These are phyloP conservation scores for Penicillium malachiteum DNA, from an alignment of 495 filamentous ascomycete species.

Conservation along the genomic window DNA sequence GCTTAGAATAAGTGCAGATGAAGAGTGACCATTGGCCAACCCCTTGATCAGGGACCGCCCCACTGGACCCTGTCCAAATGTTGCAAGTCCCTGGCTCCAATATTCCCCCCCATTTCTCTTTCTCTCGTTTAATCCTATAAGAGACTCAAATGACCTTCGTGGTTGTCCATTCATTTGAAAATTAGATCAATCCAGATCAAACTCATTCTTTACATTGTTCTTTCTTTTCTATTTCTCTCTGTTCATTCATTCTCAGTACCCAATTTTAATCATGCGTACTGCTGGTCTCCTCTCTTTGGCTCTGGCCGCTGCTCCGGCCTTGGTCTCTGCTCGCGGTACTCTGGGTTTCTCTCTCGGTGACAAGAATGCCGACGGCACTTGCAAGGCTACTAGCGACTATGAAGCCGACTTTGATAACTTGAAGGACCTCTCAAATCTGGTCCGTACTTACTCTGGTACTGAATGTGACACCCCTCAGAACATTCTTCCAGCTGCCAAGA, in stretches of 20 bases:
- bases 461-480: conserved; percentile 63
- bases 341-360: conserved; percentile 52
- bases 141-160: background rate
- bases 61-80: conserved; percentile 2
- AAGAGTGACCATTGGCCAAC: background rate
- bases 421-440: conserved; percentile 53
- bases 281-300: conserved; percentile 36
- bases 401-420: conserved; percentile 64
- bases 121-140: conserved; percentile 2
- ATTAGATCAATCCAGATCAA: too few species aligned
- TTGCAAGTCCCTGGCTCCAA: conserved; percentile 10
- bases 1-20: conserved; percentile 7
- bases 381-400: conserved; percentile 66
- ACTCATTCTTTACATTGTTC: background rate
- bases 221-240: conserved; percentile 3
- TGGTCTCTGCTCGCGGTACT: conserved; percentile 43
- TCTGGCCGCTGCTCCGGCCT: conserved; percentile 42
- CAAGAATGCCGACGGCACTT: conserved; percentile 53
- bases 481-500: conserved; percentile 70
- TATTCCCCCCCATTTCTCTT: conserved; percentile 1
- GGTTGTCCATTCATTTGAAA: background rate
- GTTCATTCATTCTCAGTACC: conserved; percentile 5
- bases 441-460: conserved; percentile 68
- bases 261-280: conserved; percentile 44
- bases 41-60: conserved; percentile 12